Evolutionary conservation across 768 basidiomycete genomes (phyloP).

Genomic region (Termitomyces sp.): DNA sequence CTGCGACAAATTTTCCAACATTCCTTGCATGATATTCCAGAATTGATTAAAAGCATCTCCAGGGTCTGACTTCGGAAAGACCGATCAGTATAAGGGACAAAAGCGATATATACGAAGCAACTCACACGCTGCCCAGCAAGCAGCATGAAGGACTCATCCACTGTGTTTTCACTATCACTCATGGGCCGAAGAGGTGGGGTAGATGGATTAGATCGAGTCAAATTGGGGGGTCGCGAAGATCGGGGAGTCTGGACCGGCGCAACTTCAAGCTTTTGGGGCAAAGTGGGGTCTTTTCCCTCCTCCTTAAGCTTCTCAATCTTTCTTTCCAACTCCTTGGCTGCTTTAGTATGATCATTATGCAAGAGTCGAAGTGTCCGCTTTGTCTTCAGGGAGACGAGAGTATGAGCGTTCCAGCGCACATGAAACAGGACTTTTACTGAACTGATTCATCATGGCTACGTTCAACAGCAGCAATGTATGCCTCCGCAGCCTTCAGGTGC

Average conservation of each 20-base stretch:
- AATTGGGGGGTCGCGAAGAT: slow-evolving; percentile 24
- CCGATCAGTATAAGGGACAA: slow-evolving; percentile 4
- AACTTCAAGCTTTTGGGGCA: slow-evolving; percentile 56
- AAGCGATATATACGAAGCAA: slow-evolving; percentile 12
- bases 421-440: slow-evolving; percentile 18
- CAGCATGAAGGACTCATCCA: slow-evolving; percentile 88
- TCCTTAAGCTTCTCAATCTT: slow-evolving; percentile 66
- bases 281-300: slow-evolving; percentile 71
- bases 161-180: slow-evolving; percentile 55
- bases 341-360: slow-evolving; percentile 68
- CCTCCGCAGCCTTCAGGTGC: slow-evolving; percentile 70
- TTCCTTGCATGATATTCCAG: slow-evolving; percentile 84
- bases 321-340: slow-evolving; percentile 65
- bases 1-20: slow-evolving; percentile 82
- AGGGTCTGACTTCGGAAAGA: slow-evolving; percentile 56
- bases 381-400: slow-evolving; percentile 41
- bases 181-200: slow-evolving; percentile 41
- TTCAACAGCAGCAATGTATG: slow-evolving; percentile 68
- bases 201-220: slow-evolving; percentile 38
- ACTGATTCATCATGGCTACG: slow-evolving; percentile 73
- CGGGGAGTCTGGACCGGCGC: slow-evolving; percentile 21
- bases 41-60: slow-evolving; percentile 87
- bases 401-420: not conserved
- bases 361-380: slow-evolving; percentile 75
- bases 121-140: slow-evolving; percentile 69